Conservation (phyloP, 768 basidiomycete genomes). For the Leccinum truebloodii region DNA sequence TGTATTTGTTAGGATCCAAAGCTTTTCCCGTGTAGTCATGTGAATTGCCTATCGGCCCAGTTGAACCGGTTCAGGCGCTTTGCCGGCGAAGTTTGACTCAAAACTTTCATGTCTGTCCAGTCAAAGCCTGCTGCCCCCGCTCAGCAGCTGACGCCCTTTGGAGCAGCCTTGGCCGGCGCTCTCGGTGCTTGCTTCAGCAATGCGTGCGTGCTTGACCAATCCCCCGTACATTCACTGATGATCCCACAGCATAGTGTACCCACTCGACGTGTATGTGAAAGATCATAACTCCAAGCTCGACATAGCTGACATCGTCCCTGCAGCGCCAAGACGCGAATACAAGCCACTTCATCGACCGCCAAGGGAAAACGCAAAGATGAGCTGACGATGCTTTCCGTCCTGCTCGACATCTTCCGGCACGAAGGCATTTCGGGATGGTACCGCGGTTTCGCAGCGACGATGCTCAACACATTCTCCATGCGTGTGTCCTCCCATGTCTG, state of each 20-base stretch:
- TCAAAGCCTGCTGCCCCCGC: slow-evolving; percentile 55
- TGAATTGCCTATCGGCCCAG: slow-evolving; percentile 7
- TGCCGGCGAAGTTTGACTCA: neutral
- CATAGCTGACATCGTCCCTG: slow-evolving; percentile 9
- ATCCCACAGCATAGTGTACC: slow-evolving; percentile 77
- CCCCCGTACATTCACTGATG: neutral
- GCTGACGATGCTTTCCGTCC: slow-evolving; percentile 59
- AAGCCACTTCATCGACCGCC: slow-evolving; percentile 64
- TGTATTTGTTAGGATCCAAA: slow-evolving; percentile 25
- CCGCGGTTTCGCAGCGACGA: slow-evolving; percentile 91
- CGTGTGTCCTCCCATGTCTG: slow-evolving; percentile 47
- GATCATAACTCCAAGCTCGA: neutral
- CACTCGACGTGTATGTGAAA: slow-evolving; percentile 81
- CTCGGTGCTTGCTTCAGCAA: slow-evolving; percentile 92
- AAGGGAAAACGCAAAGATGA: slow-evolving; percentile 53
- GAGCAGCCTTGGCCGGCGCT: slow-evolving; percentile 89
- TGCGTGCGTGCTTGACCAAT: slow-evolving; percentile 58
- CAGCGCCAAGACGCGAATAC: slow-evolving; percentile 94
- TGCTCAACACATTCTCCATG: slow-evolving; percentile 98
- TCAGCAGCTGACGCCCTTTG: slow-evolving; percentile 78
- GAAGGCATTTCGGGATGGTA: slow-evolving; percentile 87
- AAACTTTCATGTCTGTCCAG: slow-evolving; percentile 37
- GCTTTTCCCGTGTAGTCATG: slow-evolving; percentile 6
- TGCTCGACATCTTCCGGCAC: slow-evolving; percentile 70
- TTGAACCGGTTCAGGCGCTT: neutral